Percentiles rank a stretch among this genome's conserved stretches.
These are phyloP conservation scores for Serendipita sp. DNA, from an alignment of 768 basidiomycete species.

Conservation along the genomic window DNA sequence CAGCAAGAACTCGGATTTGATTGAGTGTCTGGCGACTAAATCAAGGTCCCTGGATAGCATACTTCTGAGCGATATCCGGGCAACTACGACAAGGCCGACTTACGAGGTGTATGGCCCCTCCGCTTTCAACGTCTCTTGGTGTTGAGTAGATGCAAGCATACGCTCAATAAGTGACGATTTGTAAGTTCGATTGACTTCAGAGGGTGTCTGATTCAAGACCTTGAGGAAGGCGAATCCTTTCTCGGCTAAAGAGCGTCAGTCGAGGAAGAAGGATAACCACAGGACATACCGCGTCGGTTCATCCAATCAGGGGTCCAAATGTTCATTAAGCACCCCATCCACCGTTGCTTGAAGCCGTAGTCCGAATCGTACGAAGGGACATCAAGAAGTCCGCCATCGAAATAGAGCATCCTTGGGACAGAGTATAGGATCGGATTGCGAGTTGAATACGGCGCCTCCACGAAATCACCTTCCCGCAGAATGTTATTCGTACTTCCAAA, in stretches of 20 bases:
- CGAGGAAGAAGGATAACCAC: background rate
- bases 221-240: slow-evolving; percentile 70
- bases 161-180: slow-evolving; percentile 43
- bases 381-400: slow-evolving; percentile 56
- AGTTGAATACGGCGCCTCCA: slow-evolving; percentile 72
- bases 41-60: slow-evolving; percentile 31
- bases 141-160: slow-evolving; percentile 31
- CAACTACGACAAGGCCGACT: too few species aligned
- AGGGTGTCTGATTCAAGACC: slow-evolving; percentile 43
- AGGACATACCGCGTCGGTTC: slow-evolving; percentile 18
- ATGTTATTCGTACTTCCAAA: slow-evolving; percentile 70
- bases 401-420: slow-evolving; percentile 61
- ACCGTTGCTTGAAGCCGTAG: slow-evolving; percentile 34
- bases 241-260: slow-evolving; percentile 15
- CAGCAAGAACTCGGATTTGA: slow-evolving; percentile 22
- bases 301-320: slow-evolving; percentile 87
- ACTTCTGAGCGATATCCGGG: too few species aligned
- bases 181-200: slow-evolving; percentile 49
- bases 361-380: slow-evolving; percentile 42
- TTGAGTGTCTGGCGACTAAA: slow-evolving; percentile 28
- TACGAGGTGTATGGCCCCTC: slow-evolving; percentile 12
- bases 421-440: slow-evolving; percentile 68
- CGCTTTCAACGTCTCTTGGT: slow-evolving; percentile 27
- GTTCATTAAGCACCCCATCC: slow-evolving; percentile 54
- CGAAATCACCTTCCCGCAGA: slow-evolving; percentile 74